A percentile compares a stretch with the other conserved stretches of the same genome.
Conservation (phyloP, 2,329 filamentous ascomycete species). For the Colletotrichum sublineola region DNA sequence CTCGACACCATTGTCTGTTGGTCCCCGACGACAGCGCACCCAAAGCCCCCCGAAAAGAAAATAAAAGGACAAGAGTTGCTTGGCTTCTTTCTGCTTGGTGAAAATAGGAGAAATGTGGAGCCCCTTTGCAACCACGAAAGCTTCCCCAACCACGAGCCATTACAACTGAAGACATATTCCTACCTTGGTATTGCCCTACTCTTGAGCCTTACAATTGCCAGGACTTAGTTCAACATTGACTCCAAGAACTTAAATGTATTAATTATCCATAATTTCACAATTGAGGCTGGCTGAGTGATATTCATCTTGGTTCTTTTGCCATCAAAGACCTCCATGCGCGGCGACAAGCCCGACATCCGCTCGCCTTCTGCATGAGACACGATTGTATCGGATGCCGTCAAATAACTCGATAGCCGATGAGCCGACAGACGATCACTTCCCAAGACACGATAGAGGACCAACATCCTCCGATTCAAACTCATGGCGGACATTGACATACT, state of each 20-base stretch:
- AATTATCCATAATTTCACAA: no score
- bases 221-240: neutral
- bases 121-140: neutral
- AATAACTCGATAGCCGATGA: neutral
- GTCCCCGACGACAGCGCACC: neutral
- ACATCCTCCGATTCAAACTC: neutral
- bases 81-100: neutral
- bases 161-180: neutral
- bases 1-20: neutral
- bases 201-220: fast-evolving
- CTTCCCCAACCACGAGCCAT: neutral
- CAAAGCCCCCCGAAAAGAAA: neutral
- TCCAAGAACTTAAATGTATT: neutral
- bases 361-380: neutral
- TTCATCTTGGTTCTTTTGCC: neutral
- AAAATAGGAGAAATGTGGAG: no score
- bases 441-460: neutral
- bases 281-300: neutral
- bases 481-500: neutral
- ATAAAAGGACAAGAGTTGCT: neutral
- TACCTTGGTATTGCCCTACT: no score
- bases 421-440: neutral
- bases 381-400: neutral
- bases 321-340: no score
- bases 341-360: neutral